phyloP scores from a whole-genome alignment of 2,329 filamentous ascomycete genomes.

The Neocucurbitaria cava region DNA sequence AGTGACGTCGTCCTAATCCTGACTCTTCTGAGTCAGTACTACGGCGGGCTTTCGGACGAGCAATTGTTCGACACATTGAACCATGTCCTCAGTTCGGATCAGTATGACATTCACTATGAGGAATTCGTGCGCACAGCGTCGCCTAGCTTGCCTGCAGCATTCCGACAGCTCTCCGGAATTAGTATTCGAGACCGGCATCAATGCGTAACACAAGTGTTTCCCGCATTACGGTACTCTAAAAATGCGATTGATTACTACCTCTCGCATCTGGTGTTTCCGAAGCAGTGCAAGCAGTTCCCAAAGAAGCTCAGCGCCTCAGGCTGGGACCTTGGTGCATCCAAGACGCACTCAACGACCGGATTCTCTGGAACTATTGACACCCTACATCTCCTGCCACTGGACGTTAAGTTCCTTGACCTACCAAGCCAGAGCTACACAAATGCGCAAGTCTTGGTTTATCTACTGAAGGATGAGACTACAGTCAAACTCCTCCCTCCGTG shows the following conservation, averaged over 20 bases:
- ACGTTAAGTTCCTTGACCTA: constrained; percentile 62
- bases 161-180: too few species aligned
- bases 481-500: constrained; percentile 46
- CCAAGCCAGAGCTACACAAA: constrained; percentile 66
- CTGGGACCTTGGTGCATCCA: constrained; percentile 62
- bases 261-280: constrained; percentile 62
- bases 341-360: constrained; percentile 57
- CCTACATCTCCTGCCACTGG: constrained; percentile 60
- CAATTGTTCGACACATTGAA: constrained; percentile 59
- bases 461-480: constrained; percentile 60
- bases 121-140: too few species aligned
- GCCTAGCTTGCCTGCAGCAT: too few species aligned
- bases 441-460: constrained; percentile 65
- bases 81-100: constrained; percentile 57
- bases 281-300: constrained; percentile 66
- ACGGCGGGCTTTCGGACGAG: constrained; percentile 60
- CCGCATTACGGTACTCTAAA: too few species aligned
- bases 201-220: too few species aligned
- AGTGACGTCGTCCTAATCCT: constrained; percentile 70
- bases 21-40: constrained; percentile 73
- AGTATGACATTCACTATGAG: constrained; percentile 63
- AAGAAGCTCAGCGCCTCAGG: constrained; percentile 69
- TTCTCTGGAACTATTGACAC: constrained; percentile 74
- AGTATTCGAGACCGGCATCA: constrained; percentile 52
- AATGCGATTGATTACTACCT: constrained; percentile 68